These are phyloP conservation scores for Hymenoscyphus albidus DNA, from an alignment of 2,329 filamentous ascomycete genomes.

Conservation along the genomic window DNA sequence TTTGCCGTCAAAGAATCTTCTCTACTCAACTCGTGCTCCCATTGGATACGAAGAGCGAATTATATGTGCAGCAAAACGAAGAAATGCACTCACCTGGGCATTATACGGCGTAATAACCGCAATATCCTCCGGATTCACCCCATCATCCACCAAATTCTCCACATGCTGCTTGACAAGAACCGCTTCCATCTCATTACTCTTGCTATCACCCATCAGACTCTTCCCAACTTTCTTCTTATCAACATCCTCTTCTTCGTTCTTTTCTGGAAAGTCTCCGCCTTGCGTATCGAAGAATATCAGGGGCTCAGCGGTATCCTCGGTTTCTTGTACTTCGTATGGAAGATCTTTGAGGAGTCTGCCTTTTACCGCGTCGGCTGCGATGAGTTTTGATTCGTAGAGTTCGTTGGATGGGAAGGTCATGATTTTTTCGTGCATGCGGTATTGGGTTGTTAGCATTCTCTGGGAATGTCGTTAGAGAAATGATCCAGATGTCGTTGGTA, in stretches of 20 bases:
- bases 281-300: slow-evolving; percentile 95
- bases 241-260: slow-evolving; percentile 67
- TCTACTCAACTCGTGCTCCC: background rate
- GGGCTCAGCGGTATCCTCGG: slow-evolving; percentile 82
- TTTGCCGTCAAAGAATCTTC: background rate
- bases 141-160: slow-evolving; percentile 67
- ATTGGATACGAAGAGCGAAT: background rate
- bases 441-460: slow-evolving; percentile 92
- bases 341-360: slow-evolving; percentile 71
- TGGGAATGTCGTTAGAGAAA: background rate
- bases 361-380: slow-evolving; percentile 78
- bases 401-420: slow-evolving; percentile 92
- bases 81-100: slow-evolving; percentile 60
- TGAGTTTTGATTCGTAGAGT: slow-evolving; percentile 76
- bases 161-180: slow-evolving; percentile 77
- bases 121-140: slow-evolving; percentile 78
- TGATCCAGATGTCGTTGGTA: background rate
- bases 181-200: slow-evolving; percentile 90
- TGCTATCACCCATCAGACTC: slow-evolving; percentile 64
- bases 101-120: slow-evolving; percentile 96
- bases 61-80: background rate
- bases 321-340: slow-evolving; percentile 71
- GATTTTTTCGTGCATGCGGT: slow-evolving; percentile 95
- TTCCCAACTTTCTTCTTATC: slow-evolving; percentile 45
- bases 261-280: slow-evolving; percentile 86